Base-by-base conservation (phyloP, 129 eudicot genomes). In the Chrysanthemum seticuspe region DNA sequence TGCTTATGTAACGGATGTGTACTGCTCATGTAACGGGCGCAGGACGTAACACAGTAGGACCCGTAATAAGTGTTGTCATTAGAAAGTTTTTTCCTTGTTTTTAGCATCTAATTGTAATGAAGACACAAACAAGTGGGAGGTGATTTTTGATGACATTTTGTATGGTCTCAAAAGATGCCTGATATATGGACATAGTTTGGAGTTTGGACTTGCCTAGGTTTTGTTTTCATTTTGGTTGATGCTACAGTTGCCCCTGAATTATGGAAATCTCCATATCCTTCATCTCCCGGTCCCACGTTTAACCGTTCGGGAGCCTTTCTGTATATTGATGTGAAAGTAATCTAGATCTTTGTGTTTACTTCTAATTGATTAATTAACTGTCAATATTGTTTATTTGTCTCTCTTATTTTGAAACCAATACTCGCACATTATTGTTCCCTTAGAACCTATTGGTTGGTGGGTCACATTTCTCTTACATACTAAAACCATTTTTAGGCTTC, bases 181-280 rank as follows among this genome's bases (percentile, higher is more conserved):
- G 23, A 55, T 27, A 62, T 57, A 75, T 75, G 79, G 68, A 75
- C 67, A 58, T 67, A 15, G 60, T 56, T 62, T 31, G 68, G 65
- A 50, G 31, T 72, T 79, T 60, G 79, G 79, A 29, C 53, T 54
- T 67, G 71, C 57, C 65, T 80, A 44, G 73, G 53, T 69, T 79
- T 74, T 55, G 60, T 69, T 69, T 52, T 34, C 76, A 70, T 62
- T 47, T 14, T 64, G 49, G 54, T 80, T 74, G 84, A 70, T 74
- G 80, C 65, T 68, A 74, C 73, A 9, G 27, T 75, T 80, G 73
- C 84, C 83, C 80, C 31, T 47, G 15, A n/a, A 44, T n/a, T 23
- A 70, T 53, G 81, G 81, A 40, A 70, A 78, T 70, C 76, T 77
- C 36, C 49, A 5, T 49, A 76, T 76, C 75, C 10, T 68, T 61